These are phyloP conservation scores for Pseudogymnoascus sp. DNA, from an alignment of 2,329 filamentous ascomycete species.

Conservation along the genomic window DNA sequence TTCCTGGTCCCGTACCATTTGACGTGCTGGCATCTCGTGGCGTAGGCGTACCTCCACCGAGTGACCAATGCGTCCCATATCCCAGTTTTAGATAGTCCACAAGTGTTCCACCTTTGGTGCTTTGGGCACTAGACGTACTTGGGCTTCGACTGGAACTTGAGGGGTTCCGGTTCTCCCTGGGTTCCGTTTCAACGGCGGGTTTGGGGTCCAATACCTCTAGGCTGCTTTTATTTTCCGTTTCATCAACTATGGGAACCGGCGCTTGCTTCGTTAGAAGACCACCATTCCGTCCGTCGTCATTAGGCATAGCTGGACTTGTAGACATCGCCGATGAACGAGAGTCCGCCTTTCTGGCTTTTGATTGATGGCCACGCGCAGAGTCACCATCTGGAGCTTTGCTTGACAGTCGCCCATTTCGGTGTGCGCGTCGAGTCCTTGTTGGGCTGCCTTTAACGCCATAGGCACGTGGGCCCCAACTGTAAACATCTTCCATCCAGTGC, in stretches of 20 bases:
- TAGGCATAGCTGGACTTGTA: not conserved
- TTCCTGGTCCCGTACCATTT: not conserved
- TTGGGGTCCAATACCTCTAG: not conserved
- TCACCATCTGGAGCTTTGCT: not conserved
- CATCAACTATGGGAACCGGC: not conserved
- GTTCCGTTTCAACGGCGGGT: not conserved
- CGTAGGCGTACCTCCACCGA: constrained; percentile 29
- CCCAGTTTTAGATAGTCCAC: constrained; percentile 59
- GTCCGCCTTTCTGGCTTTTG: not conserved
- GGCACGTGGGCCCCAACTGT: constrained; percentile 71
- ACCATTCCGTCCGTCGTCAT: not conserved
- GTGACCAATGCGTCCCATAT: constrained; percentile 59
- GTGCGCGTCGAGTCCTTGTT: constrained; percentile 45
- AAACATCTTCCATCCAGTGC: constrained; percentile 83
- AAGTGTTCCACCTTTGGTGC: constrained; percentile 33
- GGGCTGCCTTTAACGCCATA: constrained; percentile 82
- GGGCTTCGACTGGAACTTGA: constrained; percentile 4
- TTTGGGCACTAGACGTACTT: constrained; percentile 10
- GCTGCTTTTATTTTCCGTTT: not conserved
- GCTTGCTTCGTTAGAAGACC: not conserved
- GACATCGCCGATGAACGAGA: not conserved
- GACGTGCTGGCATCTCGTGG: constrained; percentile 3
- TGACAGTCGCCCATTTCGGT: not conserved
- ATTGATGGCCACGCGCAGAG: constrained; percentile 27
- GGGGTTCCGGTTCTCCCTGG: constrained; percentile 8